Evolutionary conservation across 2,329 filamentous ascomycete species (phyloP).

Genomic region (Diaporthe velutina): DNA sequence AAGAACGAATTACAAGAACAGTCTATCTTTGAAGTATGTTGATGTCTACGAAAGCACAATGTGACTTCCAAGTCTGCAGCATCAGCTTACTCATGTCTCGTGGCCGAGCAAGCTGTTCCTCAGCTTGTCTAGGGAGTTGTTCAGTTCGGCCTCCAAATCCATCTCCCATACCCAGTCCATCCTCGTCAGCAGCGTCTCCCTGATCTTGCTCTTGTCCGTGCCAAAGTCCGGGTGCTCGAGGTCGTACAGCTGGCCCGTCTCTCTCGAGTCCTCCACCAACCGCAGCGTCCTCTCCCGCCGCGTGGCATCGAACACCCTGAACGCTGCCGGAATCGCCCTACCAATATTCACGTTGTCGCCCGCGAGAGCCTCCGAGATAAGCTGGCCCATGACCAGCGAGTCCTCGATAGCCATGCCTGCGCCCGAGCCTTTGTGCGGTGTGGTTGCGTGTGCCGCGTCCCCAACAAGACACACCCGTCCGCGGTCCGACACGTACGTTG

Average conservation of each 20-base stretch:
- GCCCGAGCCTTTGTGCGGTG: slow-evolving; percentile 44
- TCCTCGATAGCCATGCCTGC: slow-evolving; percentile 44
- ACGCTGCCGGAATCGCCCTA: slow-evolving; percentile 60
- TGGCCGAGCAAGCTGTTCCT: slow-evolving; percentile 26
- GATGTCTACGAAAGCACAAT: background rate
- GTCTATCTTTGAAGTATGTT: background rate
- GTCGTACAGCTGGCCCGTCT: slow-evolving; percentile 59
- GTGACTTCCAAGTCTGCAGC: too few species aligned
- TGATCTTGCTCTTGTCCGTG: slow-evolving; percentile 35
- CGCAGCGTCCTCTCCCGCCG: slow-evolving; percentile 62
- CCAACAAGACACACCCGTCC: slow-evolving; percentile 40
- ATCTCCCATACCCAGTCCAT: slow-evolving; percentile 40
- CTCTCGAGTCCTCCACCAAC: slow-evolving; percentile 63
- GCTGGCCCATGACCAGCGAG: slow-evolving; percentile 39
- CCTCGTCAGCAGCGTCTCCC: slow-evolving; percentile 36
- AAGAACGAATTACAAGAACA: background rate
- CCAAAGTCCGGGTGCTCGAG: slow-evolving; percentile 36
- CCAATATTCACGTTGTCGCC: slow-evolving; percentile 42
- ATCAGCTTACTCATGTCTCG: background rate
- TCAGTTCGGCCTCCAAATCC: slow-evolving; percentile 34
- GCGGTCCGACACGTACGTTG: slow-evolving; percentile 50
- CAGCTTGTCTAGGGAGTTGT: slow-evolving; percentile 21
- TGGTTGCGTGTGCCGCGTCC: slow-evolving; percentile 43
- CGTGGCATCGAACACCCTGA: slow-evolving; percentile 54
- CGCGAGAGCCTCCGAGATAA: slow-evolving; percentile 38